Percentiles rank a stretch among this genome's conserved stretches.
These are phyloP conservation scores for Neonectria neomacrospora DNA, from an alignment of 2,329 filamentous ascomycete species.

Conservation along the genomic window DNA sequence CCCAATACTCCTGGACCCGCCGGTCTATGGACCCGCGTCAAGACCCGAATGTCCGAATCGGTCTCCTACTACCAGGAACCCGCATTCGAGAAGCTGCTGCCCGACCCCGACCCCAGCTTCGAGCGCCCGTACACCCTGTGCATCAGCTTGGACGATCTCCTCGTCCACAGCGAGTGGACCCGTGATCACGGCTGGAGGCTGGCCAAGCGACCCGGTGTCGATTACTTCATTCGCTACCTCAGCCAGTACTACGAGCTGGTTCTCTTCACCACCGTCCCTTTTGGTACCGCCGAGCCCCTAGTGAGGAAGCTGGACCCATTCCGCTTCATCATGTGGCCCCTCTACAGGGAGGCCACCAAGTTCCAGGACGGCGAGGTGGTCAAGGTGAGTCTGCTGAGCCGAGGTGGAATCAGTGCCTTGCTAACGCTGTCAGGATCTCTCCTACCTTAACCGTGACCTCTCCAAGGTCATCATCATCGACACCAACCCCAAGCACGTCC, in stretches of 20 bases:
- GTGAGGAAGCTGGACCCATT: constrained; percentile 95
- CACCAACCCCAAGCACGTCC: constrained; percentile 83
- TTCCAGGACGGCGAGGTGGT: constrained; percentile 96
- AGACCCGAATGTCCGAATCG: constrained; percentile 78
- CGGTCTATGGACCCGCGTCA: constrained; percentile 84
- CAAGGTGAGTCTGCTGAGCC: constrained; percentile 72
- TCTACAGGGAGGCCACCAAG: constrained; percentile 96
- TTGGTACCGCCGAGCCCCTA: constrained; percentile 84
- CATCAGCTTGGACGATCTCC: constrained; percentile 89
- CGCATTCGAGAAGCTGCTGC: constrained; percentile 91
- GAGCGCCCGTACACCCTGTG: constrained; percentile 93
- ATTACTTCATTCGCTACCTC: constrained; percentile 97
- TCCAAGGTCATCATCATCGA: constrained; percentile 97
- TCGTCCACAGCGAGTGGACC: constrained; percentile 95
- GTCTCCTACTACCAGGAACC: constrained; percentile 96
- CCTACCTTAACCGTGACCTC: constrained; percentile 94
- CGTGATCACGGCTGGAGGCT: constrained; percentile 95
- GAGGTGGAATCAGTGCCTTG: neutral
- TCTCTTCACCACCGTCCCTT: constrained; percentile 91
- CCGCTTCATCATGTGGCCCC: constrained; percentile 92
- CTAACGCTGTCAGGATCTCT: constrained; percentile 76
- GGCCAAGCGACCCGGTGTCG: constrained; percentile 92
- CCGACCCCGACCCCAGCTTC: constrained; percentile 80
- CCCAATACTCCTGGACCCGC: constrained; percentile 82
- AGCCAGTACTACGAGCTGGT: constrained; percentile 98